Base-by-base conservation (phyloP, 352 stramenopile genomes). In the Thraustochytrium sp. region DNA sequence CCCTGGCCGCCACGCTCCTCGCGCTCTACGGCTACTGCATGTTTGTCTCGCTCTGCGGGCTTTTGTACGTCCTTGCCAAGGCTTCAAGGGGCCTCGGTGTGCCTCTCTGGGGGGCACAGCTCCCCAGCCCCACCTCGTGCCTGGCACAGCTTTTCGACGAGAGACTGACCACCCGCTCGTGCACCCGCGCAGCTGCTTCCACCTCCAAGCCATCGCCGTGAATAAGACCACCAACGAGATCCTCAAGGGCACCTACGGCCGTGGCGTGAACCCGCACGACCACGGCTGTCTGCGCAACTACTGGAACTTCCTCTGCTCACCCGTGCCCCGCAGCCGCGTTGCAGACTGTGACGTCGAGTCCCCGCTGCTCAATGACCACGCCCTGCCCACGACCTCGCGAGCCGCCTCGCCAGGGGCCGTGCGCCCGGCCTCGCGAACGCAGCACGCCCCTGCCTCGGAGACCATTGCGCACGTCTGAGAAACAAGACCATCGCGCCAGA, bases 141-240 rank as follows among this genome's bases (percentile, higher is more conserved):
- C n/a, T n/a, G n/a, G n/a, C n/a, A n/a, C n/a, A n/a, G n/a, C n/a
- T n/a, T n/a, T n/a, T n/a, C n/a, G n/a, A n/a, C n/a, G n/a, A n/a
- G n/a, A n/a, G n/a, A n/a, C n/a, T n/a, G n/a, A n/a, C n/a, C n/a
- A n/a, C n/a, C n/a, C n/a, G n/a, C n/a, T n/a, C n/a, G n/a, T n/a
- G n/a, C n/a, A n/a, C n/a, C 4, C 8, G 8, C 38, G 4, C 68
- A 80, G 68, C 31, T 42, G 5, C 11, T 80, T 80, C 51, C 68
- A 80, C 38, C 9, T 80, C 23, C 42, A 34, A 1, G 68, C 68
- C 34, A 80, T 80, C 53, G 48, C 68, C 21, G 31, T 5, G 5
- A 80, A 80, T n/a, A 63, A 23, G 13, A 80, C 68, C 42, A 80
- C 68, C 3, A 80, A 80, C 42, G 68, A 80, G 31, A 80, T 80